Evolutionary conservation across 1,139 yeast genomes (phyloP), one percentile per base, ranked within the genome.

Genomic region (Kurtzmaniella quercitrusa): DNA sequence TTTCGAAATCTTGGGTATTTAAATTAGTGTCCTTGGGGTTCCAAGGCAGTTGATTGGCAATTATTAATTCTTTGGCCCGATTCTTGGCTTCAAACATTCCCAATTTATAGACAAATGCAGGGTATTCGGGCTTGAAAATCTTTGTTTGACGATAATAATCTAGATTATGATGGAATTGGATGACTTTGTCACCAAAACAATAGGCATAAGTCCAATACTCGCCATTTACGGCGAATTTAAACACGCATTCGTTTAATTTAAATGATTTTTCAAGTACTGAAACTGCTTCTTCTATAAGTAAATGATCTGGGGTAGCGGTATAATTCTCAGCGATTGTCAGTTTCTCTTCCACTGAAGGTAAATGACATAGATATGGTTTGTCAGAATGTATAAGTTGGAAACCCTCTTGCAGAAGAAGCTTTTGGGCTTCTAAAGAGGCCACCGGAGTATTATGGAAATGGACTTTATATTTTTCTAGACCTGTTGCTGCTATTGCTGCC

Each of bases 161-260:
- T 54, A 71, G 43, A 30, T 65, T 58, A 41, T 66, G 72, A 47
- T 80, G 84, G 56, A 74, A 81, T 53, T 84, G 93, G n/a, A 74
- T 64, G 19, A 84, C 59, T 41, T 74, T 73, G 43, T 68, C 74
- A 2, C 78, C 79, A 49, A 67, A 74, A 51, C 88, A 81, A 46
- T 75, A 74, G 2, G 73, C 78, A 54, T 79, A 81, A 1, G 80
- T 77, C 88, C 89, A 84, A 60, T 82, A 84, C 5, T 78, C 81
- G 12, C 68, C 66, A 41, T 60, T 64, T 4, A 60, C 48, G 26
- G 66, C 69, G 36, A 64, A 59, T 1, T 58, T 57, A 66, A 51
- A 59, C 63, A 72, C 45, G 47, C 75, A 69, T 3, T 48, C 41
- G 2, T 53, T 43, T 8, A 56, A 49, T 6, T 58, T 56, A 45